Conservation (phyloP, 108 stramenopile genomes). For the Schizochytrium sp. region DNA sequence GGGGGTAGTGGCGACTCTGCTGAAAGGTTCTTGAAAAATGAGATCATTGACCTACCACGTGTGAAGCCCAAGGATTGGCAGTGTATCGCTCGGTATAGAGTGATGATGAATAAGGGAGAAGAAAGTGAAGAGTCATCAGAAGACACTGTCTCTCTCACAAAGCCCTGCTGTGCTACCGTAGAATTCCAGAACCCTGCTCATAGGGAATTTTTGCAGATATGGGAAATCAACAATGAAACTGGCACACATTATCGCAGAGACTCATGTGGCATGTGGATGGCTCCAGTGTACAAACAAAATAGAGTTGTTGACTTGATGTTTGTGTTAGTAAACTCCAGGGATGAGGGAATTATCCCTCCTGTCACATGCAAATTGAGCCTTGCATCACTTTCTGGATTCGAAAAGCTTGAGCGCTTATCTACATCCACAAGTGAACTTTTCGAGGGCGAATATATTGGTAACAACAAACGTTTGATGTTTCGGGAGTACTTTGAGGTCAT, state of each 20-base stretch:
- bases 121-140: neutral
- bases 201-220: neutral
- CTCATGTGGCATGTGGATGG: neutral
- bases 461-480: neutral
- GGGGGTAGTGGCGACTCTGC: neutral
- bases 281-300: neutral
- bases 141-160: neutral
- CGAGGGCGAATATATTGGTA: neutral
- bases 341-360: neutral
- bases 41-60: neutral
- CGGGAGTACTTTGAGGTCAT: constrained; percentile 39
- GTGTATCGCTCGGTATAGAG: constrained; percentile 14
- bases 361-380: neutral
- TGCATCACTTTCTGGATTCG: neutral
- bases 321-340: neutral
- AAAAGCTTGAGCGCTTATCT: neutral
- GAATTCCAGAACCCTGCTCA: neutral
- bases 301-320: neutral
- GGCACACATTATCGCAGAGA: neutral
- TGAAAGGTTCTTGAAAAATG: neutral
- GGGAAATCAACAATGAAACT: neutral
- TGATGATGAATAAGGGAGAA: constrained; percentile 1
- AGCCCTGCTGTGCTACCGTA: neutral
- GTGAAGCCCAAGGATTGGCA: neutral
- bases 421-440: neutral